phyloP scores from a whole-genome alignment of 2,329 filamentous ascomycete species.

The Pestalotiopsis sp. region DNA sequence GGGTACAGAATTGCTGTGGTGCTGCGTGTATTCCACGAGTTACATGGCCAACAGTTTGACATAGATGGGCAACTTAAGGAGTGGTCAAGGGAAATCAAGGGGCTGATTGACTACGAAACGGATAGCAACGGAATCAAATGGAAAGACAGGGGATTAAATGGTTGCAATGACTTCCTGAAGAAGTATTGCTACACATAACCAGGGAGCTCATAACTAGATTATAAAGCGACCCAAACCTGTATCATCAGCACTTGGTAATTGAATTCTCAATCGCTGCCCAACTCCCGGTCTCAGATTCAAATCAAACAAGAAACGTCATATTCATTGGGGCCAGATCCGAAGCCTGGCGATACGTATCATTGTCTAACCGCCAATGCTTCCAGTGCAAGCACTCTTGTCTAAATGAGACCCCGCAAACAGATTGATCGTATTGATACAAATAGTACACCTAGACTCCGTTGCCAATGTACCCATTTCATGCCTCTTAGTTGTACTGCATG shows the following conservation, averaged over 20 bases:
- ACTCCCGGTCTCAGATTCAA: background rate
- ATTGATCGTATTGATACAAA: constrained; percentile 11
- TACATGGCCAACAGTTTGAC: background rate
- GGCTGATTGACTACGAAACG: background rate
- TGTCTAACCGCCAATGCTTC: constrained; percentile 7
- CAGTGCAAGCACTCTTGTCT: constrained; percentile 8
- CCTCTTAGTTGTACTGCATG: constrained; percentile 92
- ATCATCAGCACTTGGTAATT: too few relatives aligned
- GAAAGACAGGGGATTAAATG: background rate
- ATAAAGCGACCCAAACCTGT: too few relatives aligned
- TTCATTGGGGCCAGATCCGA: background rate
- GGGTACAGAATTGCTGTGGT: background rate
- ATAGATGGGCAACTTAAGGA: background rate
- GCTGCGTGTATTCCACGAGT: background rate
- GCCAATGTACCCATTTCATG: background rate
- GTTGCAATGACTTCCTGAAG: background rate
- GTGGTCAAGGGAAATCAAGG: background rate
- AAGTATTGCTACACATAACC: background rate
- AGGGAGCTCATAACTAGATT: too few relatives aligned
- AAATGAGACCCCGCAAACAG: background rate
- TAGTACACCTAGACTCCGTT: constrained; percentile 12
- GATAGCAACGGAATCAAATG: background rate
- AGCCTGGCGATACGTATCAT: constrained; percentile 1
- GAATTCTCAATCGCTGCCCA: background rate
- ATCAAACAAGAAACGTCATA: background rate